Evolutionary conservation across 2,329 filamentous ascomycete species (phyloP).

Genomic region (Neofusicoccum kwambonambiense): DNA sequence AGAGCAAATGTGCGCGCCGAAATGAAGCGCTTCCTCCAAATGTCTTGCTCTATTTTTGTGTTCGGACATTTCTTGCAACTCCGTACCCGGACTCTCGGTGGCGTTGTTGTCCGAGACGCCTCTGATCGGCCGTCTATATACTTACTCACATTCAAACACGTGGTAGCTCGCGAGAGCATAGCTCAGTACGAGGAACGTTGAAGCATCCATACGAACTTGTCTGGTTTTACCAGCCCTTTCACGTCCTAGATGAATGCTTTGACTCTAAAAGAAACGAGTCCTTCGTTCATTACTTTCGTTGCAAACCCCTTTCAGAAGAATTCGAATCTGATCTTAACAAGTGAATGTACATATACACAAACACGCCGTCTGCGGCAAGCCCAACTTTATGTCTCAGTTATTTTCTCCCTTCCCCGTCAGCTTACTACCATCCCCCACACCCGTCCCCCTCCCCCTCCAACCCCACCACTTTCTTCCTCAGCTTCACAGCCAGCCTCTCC

Average conservation of each 20-base stretch:
- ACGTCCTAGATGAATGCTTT: too few species aligned
- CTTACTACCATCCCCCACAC: constrained; percentile 22
- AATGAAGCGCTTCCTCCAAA: neutral
- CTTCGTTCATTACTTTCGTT: too few species aligned
- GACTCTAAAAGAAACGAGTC: too few species aligned
- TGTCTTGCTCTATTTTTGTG: constrained; percentile 10
- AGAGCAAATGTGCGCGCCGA: neutral
- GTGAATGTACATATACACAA: too few species aligned
- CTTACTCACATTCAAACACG: too few species aligned
- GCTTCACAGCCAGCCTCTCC: constrained; percentile 62
- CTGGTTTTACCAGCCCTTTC: too few species aligned
- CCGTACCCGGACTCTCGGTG: neutral
- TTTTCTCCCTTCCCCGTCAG: neutral
- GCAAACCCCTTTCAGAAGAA: too few species aligned
- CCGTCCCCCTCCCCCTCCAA: constrained; percentile 62
- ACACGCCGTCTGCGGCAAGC: too few species aligned
- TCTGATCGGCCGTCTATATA: neutral
- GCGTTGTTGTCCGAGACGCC: neutral
- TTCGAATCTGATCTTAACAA: too few species aligned
- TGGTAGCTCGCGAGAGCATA: too few species aligned
- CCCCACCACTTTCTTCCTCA: constrained; percentile 63
- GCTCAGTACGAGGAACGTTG: too few species aligned
- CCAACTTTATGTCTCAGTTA: neutral
- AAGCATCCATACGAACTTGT: too few species aligned
- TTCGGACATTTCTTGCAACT: neutral